These are phyloP conservation scores for Ilyonectria mors-panacis DNA, from an alignment of 2,329 filamentous ascomycete species.

Conservation along the genomic window DNA sequence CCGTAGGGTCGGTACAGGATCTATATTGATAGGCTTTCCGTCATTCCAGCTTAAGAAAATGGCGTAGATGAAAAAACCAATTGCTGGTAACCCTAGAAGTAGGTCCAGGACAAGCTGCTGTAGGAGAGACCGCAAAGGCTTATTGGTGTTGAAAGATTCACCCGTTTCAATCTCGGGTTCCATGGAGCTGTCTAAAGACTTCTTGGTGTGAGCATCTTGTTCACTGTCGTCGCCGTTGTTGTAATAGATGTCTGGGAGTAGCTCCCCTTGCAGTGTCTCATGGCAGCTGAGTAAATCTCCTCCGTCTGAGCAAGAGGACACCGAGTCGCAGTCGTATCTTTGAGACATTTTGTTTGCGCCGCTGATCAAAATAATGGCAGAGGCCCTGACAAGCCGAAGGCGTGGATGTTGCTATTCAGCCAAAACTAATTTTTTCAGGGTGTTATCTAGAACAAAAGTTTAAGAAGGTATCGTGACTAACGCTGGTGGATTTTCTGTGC, in stretches of 20 bases:
- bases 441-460: no score
- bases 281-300: background rate
- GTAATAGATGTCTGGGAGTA: background rate
- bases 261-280: background rate
- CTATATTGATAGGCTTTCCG: slow-evolving; percentile 8
- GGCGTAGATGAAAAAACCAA: slow-evolving; percentile 20
- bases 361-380: no score
- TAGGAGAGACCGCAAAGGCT: background rate
- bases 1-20: background rate
- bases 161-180: background rate
- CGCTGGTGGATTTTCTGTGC: no score
- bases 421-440: no score
- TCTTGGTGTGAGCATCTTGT: background rate
- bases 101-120: slow-evolving; percentile 11
- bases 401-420: no score
- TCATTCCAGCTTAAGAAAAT: slow-evolving; percentile 7
- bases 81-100: slow-evolving; percentile 14
- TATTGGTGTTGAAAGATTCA: background rate
- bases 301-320: slow-evolving; percentile 5
- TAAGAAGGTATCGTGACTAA: no score
- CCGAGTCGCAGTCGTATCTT: background rate
- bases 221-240: background rate
- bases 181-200: background rate
- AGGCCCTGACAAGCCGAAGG: no score
- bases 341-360: no score